Conservation (phyloP, 805 yeast genomes). For the Komagataella pastoris region DNA sequence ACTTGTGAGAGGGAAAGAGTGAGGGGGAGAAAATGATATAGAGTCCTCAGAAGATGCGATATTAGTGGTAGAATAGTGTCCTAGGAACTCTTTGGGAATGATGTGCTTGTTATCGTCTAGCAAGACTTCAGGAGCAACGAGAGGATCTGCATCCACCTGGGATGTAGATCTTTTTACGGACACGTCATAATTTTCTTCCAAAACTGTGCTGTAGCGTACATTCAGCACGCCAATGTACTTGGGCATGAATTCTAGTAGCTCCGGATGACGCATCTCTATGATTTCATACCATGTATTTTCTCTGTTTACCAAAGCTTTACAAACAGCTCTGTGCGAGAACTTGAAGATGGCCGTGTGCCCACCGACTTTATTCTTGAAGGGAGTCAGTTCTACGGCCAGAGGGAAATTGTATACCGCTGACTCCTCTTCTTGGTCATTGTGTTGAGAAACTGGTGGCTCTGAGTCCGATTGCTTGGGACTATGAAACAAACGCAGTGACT, state of each 20-base stretch:
- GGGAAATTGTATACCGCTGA: conserved; percentile 28
- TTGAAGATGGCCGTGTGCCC: conserved; percentile 96
- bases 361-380: conserved; percentile 90
- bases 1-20: conserved; percentile 1
- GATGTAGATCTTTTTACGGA: neutral
- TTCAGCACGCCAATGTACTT: conserved; percentile 87
- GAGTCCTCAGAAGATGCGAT: neutral
- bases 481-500: conserved; percentile 37
- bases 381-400: conserved; percentile 77
- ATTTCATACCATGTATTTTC: conserved; percentile 90
- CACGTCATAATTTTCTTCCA: conserved; percentile 11
- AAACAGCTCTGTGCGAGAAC: conserved; percentile 83
- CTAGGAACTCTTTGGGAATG: conserved; percentile 70
- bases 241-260: conserved; percentile 78
- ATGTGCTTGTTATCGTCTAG: conserved; percentile 87
- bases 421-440: conserved; percentile 12
- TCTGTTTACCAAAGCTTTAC: conserved; percentile 82
- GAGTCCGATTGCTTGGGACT: neutral
- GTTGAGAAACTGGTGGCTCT: neutral
- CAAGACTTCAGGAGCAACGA: conserved; percentile 57
- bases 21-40: neutral
- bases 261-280: conserved; percentile 67
- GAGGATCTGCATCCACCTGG: conserved; percentile 15
- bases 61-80: conserved; percentile 31
- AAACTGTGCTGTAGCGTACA: conserved; percentile 54